A percentile compares a stretch with the other conserved stretches of the same genome.
Evolutionary conservation across 2,329 filamentous ascomycete genomes (phyloP).

Genomic region (Microsporum canis): DNA sequence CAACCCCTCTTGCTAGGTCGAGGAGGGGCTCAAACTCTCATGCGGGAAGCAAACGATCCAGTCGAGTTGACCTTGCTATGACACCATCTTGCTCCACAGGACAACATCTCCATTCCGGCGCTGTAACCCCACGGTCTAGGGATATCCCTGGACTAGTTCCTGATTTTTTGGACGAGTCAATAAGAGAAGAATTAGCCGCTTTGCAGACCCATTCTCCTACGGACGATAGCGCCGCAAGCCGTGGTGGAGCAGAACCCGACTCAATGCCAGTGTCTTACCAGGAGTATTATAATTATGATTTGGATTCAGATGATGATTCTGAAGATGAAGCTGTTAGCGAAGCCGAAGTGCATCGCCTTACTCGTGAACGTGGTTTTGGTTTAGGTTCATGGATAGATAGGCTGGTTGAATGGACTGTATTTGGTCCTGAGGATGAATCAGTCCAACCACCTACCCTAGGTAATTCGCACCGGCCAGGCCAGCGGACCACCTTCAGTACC

Average conservation of each 20-base stretch:
- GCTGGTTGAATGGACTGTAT: conserved; percentile 47
- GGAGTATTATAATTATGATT: conserved; percentile 15
- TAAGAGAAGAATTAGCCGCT: conserved; percentile 29
- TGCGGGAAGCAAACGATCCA: conserved; percentile 24
- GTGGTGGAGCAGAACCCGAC: conserved; percentile 8
- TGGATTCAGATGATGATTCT: conserved; percentile 16
- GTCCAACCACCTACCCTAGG: conserved; percentile 2
- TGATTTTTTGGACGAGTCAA: conserved; percentile 41
- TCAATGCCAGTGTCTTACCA: conserved; percentile 14
- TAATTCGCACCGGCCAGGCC: conserved; percentile 21
- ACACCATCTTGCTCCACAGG: conserved; percentile 18
- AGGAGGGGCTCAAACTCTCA: conserved; percentile 26
- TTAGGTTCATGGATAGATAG: conserved; percentile 47
- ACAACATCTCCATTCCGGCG: conserved; percentile 9
- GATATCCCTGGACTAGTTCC: conserved; percentile 24
- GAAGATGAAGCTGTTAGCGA: conserved; percentile 35
- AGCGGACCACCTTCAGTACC: background rate
- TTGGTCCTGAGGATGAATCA: conserved; percentile 41
- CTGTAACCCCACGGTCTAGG: conserved; percentile 5
- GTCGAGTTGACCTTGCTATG: conserved; percentile 28
- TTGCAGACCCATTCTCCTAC: conserved; percentile 5
- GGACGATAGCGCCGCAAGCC: conserved; percentile 12
- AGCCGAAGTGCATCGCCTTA: conserved; percentile 42
- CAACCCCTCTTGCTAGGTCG: conserved; percentile 26
- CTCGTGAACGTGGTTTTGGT: conserved; percentile 42